Evolutionary conservation across 2,329 filamentous ascomycete species (phyloP).

Genomic region (Chaetomium strumarium): DNA sequence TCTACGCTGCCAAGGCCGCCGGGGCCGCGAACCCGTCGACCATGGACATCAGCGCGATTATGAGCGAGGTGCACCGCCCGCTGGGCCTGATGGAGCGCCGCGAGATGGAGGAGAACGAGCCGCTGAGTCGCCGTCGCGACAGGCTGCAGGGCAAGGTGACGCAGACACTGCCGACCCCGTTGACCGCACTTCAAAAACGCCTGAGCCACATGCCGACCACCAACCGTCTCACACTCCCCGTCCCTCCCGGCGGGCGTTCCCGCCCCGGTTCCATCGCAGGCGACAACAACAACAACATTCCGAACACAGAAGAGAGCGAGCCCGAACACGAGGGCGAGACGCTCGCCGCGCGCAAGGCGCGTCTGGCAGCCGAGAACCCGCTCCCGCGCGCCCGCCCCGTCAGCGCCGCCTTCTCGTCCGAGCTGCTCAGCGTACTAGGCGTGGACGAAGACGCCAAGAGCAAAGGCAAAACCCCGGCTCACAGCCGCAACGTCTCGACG

Average conservation of each 20-base stretch:
- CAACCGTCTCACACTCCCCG: constrained; percentile 18
- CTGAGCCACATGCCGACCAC: constrained; percentile 40
- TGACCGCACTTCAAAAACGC: constrained; percentile 32
- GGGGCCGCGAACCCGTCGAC: constrained; percentile 33
- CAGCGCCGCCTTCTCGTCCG: constrained; percentile 60
- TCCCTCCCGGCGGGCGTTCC: constrained; percentile 9
- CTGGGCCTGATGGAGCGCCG: constrained; percentile 73
- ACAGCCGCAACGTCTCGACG: constrained; percentile 10
- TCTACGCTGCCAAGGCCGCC: constrained; percentile 61
- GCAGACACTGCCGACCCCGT: constrained; percentile 30
- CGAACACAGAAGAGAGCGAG: constrained; percentile 28
- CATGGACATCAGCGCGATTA: constrained; percentile 38
- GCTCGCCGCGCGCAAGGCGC: constrained; percentile 57
- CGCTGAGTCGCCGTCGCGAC: constrained; percentile 69
- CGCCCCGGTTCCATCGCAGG: constrained; percentile 19
- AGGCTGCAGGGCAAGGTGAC: constrained; percentile 60
- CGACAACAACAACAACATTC: neutral
- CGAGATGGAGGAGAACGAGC: constrained; percentile 88
- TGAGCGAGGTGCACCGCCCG: constrained; percentile 56
- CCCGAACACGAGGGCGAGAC: constrained; percentile 59
- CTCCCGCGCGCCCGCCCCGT: constrained; percentile 53
- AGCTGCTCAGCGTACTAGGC: constrained; percentile 62
- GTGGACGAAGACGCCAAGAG: constrained; percentile 33
- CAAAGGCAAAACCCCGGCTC: constrained; percentile 16
- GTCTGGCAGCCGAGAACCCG: constrained; percentile 51